Conservation (phyloP, 768 basidiomycete species). For the Clitopilus hobsonii region DNA sequence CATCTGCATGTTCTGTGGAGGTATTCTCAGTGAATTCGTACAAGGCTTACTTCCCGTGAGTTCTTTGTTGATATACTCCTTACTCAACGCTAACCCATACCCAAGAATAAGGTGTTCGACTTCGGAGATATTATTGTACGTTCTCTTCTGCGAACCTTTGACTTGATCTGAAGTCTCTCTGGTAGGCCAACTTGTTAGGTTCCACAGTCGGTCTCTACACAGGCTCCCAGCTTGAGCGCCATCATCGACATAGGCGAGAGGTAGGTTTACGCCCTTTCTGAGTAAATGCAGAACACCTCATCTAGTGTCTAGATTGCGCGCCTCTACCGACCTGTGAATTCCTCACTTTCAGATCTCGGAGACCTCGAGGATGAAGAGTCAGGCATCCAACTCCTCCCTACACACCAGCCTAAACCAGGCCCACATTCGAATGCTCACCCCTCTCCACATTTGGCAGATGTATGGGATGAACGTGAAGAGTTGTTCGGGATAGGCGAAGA, state of each 20-base stretch:
- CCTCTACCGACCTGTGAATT: constrained; percentile 68
- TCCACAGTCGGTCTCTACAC: constrained; percentile 63
- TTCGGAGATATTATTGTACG: constrained; percentile 66
- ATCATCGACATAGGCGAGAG: constrained; percentile 78
- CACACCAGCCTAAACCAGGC: constrained; percentile 24
- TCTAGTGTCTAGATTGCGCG: constrained; percentile 56
- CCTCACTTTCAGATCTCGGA: constrained; percentile 46
- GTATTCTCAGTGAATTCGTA: constrained; percentile 76
- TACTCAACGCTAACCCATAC: not conserved
- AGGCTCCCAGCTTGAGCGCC: constrained; percentile 65
- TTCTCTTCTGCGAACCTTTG: constrained; percentile 6
- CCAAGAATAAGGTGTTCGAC: constrained; percentile 68
- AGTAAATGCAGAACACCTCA: not conserved
- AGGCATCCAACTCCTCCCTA: constrained; percentile 58
- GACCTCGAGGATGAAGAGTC: constrained; percentile 43
- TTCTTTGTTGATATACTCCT: constrained; percentile 1
- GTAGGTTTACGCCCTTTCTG: constrained; percentile 30
- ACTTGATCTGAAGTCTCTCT: not conserved
- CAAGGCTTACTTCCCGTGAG: constrained; percentile 73
- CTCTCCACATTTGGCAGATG: constrained; percentile 44
- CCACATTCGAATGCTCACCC: constrained; percentile 25
- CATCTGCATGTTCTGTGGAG: constrained; percentile 76
- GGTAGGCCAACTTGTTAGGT: constrained; percentile 77
- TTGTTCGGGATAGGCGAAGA: constrained; percentile 67
- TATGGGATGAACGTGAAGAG: constrained; percentile 80